Base-by-base conservation (phyloP, 768 basidiomycete genomes). In the Mycena vulgaris region DNA sequence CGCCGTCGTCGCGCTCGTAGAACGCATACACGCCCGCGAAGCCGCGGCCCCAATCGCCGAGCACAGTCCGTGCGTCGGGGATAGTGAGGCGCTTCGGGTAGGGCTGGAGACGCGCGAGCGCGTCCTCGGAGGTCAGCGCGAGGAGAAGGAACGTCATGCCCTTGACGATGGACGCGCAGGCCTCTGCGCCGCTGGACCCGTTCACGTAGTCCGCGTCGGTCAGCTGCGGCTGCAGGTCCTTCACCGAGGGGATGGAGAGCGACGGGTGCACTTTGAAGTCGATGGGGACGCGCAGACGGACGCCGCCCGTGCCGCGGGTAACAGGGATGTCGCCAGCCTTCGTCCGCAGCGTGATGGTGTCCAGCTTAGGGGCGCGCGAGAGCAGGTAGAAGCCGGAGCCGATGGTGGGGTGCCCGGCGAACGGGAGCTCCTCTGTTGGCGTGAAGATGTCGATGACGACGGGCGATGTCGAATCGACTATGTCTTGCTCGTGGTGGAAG, bases 351-450 rank as follows among this genome's bases (percentile, higher is more conserved):
- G 76, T 82, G 52, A 83, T 62, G 0, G 72, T 73, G 19, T 72
- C 64, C 27, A 58, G 69, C 19, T 73, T 42, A 8, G 74, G 73
- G 40, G 66, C 39, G 51, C 65, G 71, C 27, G 78, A 79, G 16
- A 85, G 75, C n/a, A 86, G 75, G 71, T 81, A 82, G 81, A 81
- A 86, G 10, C 83, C 83, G 11, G 84, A 75, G 7, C 86, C 84
- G 28, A 86, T 73, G 0, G 84, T 86, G 3, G 84, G 86, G 68
- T 86, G 84, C 6, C 84, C 85, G 14, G 86, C 85, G 57, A 86
- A 86, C 0, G 85, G 85, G 2, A 86, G 74, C 61, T 87, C 85
- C 39, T 77, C 75, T 5, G 71, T 73, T 5, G 81, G 71, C 14
- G 81, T 86, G 75, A 85, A 86, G 56, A 86, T 86, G 51, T 86